phyloP scores from a whole-genome alignment of 2,329 filamentous ascomycete genomes.

The Cladophialophora bantiana region DNA sequence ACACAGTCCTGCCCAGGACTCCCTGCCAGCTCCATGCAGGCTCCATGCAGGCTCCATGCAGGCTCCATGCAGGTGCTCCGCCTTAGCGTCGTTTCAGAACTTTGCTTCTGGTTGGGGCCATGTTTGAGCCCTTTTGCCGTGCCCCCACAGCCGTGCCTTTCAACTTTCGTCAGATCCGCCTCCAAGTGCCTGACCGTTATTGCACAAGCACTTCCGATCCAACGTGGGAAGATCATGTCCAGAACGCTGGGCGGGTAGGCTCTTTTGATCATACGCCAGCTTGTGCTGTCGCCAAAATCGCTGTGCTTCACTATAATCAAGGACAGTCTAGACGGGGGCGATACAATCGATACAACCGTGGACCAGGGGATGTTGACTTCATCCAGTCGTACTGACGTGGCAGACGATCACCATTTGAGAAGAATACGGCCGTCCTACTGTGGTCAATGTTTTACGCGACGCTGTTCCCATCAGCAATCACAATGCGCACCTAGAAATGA shows the following conservation, averaged over 20 bases:
- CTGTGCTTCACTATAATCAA: neutral
- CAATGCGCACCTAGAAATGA: neutral
- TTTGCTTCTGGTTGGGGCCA: slow-evolving; percentile 5
- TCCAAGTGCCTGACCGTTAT: neutral
- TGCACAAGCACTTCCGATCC: neutral
- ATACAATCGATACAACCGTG: neutral
- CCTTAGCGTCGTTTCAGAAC: slow-evolving; percentile 28
- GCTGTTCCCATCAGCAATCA: slow-evolving; percentile 14
- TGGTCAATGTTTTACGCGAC: slow-evolving; percentile 14
- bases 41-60: neutral
- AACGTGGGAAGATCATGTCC: neutral
- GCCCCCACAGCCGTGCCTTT: neutral
- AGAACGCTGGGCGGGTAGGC: neutral
- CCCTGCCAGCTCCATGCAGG: neutral
- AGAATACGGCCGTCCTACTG: neutral
- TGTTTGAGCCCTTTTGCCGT: slow-evolving; percentile 8
- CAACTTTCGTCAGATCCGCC: neutral
- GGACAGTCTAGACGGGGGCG: neutral
- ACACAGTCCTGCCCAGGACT: neutral
- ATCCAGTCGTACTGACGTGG: neutral
- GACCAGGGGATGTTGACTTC: neutral
- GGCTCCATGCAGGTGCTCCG: slow-evolving; percentile 3
- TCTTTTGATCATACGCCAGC: neutral
- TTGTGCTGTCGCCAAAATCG: neutral
- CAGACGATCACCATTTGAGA: neutral